Evolutionary conservation across 176 grass and related monocot species (phyloP).

Genomic region (Avena insularis): DNA sequence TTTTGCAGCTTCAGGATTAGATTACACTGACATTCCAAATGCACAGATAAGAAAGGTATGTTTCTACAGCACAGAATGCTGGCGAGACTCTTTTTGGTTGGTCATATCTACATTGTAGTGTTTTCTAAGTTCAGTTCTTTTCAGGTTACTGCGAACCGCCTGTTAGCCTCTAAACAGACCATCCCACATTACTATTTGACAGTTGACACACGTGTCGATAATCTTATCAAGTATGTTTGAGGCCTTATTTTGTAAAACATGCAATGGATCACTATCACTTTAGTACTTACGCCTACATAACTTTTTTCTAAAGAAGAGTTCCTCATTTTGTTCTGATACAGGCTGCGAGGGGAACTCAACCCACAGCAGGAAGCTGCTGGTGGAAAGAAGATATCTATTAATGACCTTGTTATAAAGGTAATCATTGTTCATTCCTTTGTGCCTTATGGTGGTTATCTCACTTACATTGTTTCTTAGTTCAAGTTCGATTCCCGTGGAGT

Average conservation of each 20-base stretch:
- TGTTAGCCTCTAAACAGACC: conserved; percentile 85
- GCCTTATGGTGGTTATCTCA: conserved; percentile 6
- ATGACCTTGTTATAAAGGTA: conserved; percentile 98
- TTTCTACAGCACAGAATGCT: conserved; percentile 5
- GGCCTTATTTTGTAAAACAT: conserved; percentile 24
- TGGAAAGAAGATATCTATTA: conserved; percentile 93
- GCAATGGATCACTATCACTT: conserved; percentile 9
- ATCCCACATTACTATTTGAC: conserved; percentile 98
- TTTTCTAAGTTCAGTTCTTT: conserved; percentile 32
- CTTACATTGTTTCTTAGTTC: background rate
- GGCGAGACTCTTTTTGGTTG: background rate
- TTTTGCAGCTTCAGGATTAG: conserved; percentile 52
- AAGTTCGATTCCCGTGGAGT: background rate
- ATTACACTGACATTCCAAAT: conserved; percentile 83
- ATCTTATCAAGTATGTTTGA: conserved; percentile 79
- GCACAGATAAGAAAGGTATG: conserved; percentile 93
- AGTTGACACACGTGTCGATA: conserved; percentile 81
- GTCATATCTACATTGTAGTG: background rate
- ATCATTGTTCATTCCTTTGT: background rate
- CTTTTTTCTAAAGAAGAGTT: conserved; percentile 12
- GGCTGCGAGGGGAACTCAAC: conserved; percentile 82
- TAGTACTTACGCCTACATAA: conserved; percentile 18
- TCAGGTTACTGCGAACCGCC: conserved; percentile 81
- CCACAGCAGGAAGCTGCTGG: conserved; percentile 82
- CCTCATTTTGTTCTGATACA: conserved; percentile 41